A percentile compares a stretch with the other conserved stretches of the same genome.
Evolutionary conservation across 345 rosid species (phyloP).

Genomic region (Moringa oleifera): DNA sequence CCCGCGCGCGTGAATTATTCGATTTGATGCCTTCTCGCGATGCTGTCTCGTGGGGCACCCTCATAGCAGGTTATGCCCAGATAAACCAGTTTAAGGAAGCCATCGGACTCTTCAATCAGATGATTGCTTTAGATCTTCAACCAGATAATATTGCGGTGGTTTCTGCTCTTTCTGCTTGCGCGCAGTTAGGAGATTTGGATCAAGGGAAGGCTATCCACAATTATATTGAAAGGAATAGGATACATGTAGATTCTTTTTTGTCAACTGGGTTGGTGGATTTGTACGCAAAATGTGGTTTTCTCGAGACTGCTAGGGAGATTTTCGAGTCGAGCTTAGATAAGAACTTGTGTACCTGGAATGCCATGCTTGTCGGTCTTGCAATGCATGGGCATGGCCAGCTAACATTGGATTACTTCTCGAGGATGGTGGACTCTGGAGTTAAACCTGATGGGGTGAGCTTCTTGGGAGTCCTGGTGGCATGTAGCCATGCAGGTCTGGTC

Average conservation of each 20-base stretch:
- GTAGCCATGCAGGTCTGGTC: conserved; percentile 70
- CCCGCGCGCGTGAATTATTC: conserved; percentile 42
- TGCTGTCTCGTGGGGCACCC: conserved; percentile 64
- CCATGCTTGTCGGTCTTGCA: conserved; percentile 65
- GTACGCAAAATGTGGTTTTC: conserved; percentile 61
- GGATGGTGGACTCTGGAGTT: conserved; percentile 44
- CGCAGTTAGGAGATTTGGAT: conserved; percentile 51
- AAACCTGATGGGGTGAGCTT: conserved; percentile 55
- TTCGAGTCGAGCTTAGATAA: conserved; percentile 41
- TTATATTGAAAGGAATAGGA: conserved; percentile 25
- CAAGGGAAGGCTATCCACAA: conserved; percentile 48
- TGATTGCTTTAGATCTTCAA: conserved; percentile 33
- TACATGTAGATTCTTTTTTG: conserved; percentile 48
- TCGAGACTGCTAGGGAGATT: conserved; percentile 37
- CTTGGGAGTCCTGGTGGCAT: conserved; percentile 59
- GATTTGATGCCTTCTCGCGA: conserved; percentile 55
- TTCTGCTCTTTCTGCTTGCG: conserved; percentile 80
- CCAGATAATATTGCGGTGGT: conserved; percentile 60
- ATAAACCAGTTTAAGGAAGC: conserved; percentile 37
- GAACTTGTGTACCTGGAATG: conserved; percentile 57
- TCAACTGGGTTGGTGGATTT: conserved; percentile 65
- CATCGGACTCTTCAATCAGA: conserved; percentile 36
- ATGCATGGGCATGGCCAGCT: conserved; percentile 53
- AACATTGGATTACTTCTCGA: conserved; percentile 38
- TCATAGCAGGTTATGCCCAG: conserved; percentile 58